Percentiles rank a stretch among this genome's conserved stretches.
These are phyloP conservation scores for Articulospora tetracladia DNA, from an alignment of 495 filamentous ascomycete genomes.

Conservation along the genomic window DNA sequence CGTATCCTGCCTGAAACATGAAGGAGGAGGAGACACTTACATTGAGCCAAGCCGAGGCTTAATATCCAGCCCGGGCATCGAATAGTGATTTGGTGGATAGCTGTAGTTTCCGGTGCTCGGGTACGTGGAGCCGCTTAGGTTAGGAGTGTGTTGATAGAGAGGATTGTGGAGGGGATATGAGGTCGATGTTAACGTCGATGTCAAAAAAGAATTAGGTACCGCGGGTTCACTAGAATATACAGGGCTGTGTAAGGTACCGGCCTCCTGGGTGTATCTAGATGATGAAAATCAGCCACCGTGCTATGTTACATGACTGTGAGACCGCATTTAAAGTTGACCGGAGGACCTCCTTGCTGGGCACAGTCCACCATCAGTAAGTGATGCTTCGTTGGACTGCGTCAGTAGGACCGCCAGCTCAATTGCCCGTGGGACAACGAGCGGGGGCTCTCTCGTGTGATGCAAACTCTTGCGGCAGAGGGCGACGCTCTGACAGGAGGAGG, in stretches of 20 bases:
- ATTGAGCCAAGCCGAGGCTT: slow-evolving; percentile 24
- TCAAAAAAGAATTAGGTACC: slow-evolving; percentile 12
- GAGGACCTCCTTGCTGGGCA: neutral
- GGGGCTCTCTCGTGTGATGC: slow-evolving; percentile 22
- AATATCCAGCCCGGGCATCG: slow-evolving; percentile 25
- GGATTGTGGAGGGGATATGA: slow-evolving; percentile 9
- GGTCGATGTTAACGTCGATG: slow-evolving; percentile 17
- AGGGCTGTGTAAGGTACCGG: slow-evolving; percentile 23
- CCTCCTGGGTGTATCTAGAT: slow-evolving; percentile 21
- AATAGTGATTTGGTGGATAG: slow-evolving; percentile 15
- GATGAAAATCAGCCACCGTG: slow-evolving; percentile 22
- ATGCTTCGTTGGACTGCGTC: slow-evolving; percentile 18
- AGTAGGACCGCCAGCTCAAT: slow-evolving; percentile 24
- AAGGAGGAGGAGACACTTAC: slow-evolving; percentile 19
- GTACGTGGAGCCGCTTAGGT: slow-evolving; percentile 19
- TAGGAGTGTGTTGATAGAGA: slow-evolving; percentile 11
- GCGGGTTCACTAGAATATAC: slow-evolving; percentile 24
- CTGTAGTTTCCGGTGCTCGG: slow-evolving; percentile 12
- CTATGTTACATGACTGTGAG: slow-evolving; percentile 12
- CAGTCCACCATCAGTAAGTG: slow-evolving; percentile 1
- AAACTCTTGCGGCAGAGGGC: slow-evolving; percentile 7
- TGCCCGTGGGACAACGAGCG: slow-evolving; percentile 15
- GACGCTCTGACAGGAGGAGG: slow-evolving; percentile 18
- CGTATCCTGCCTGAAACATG: neutral
- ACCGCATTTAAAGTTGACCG: slow-evolving; percentile 24